Percentiles rank a stretch among this genome's conserved stretches.
Conservation (phyloP, 306 rosid species). For the Oemleria cerasiformis region DNA sequence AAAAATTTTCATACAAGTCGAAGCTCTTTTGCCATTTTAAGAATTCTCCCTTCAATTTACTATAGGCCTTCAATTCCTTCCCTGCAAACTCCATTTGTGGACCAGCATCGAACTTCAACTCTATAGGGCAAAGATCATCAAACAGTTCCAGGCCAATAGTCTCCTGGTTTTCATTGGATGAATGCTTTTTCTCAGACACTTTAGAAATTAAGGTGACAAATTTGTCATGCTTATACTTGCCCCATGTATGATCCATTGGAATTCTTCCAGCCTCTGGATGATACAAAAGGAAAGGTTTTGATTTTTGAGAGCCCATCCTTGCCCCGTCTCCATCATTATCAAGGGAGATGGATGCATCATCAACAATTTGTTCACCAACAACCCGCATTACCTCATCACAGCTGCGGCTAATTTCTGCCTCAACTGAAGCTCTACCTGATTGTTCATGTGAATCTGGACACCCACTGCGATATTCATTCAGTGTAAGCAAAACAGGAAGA, state of each 20-base stretch:
- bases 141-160: constrained; percentile 36
- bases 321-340: constrained; percentile 13
- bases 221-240: constrained; percentile 9
- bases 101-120: constrained; percentile 46
- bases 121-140: constrained; percentile 46
- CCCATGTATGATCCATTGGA: background rate
- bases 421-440: constrained; percentile 2
- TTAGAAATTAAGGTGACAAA: constrained; percentile 14
- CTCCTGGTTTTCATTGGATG: constrained; percentile 22
- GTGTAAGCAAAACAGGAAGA: too few relatives aligned
- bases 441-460: constrained; percentile 29
- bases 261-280: constrained; percentile 5
- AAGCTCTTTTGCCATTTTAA: constrained; percentile 44
- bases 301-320: constrained; percentile 1
- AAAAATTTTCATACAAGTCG: constrained; percentile 33
- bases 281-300: constrained; percentile 16
- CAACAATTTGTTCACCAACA: background rate
- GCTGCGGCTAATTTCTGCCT: too few relatives aligned
- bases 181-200: constrained; percentile 8
- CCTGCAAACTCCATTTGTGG: constrained; percentile 22
- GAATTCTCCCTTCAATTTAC: constrained; percentile 30
- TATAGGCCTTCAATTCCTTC: constrained; percentile 11
- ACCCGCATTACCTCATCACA: constrained; percentile 20
- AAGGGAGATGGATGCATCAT: background rate
- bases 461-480: constrained; percentile 22